Evolutionary conservation across 1,139 yeast genomes (phyloP).

Genomic region (Sugiyamaella neomexicana): DNA sequence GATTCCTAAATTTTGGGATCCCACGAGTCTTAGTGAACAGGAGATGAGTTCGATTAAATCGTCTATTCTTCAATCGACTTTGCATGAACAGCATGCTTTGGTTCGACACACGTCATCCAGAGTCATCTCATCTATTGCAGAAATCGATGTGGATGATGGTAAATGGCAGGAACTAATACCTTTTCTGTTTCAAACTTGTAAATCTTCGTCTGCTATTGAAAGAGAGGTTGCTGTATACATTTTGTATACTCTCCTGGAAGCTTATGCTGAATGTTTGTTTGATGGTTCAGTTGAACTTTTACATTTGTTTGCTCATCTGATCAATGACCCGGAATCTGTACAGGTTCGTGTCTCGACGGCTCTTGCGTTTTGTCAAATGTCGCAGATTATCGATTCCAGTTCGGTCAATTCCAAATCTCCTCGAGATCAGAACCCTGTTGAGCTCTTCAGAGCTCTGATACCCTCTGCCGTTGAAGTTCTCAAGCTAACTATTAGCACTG

Average conservation of each 20-base stretch:
- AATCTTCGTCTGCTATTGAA: constrained; percentile 56
- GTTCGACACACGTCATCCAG: constrained; percentile 90
- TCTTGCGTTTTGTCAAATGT: constrained; percentile 74
- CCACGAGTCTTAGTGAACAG: constrained; percentile 23
- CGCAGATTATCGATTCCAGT: constrained; percentile 60
- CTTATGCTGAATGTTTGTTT: constrained; percentile 60
- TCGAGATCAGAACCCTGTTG: constrained; percentile 50
- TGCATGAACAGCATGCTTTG: constrained; percentile 61
- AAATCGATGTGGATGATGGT: constrained; percentile 62
- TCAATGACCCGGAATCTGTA: constrained; percentile 61
- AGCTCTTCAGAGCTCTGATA: constrained; percentile 62
- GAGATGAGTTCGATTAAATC: constrained; percentile 54
- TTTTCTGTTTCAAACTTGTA: constrained; percentile 65
- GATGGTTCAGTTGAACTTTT: constrained; percentile 67
- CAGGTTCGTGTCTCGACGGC: constrained; percentile 84
- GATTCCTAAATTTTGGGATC: constrained; percentile 66
- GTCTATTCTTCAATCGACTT: constrained; percentile 67
- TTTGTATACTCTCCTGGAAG: constrained; percentile 72
- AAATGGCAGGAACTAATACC: constrained; percentile 82
- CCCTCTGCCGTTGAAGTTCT: constrained; percentile 84
- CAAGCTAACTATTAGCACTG: constrained; percentile 67
- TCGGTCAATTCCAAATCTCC: constrained; percentile 18
- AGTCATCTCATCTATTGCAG: constrained; percentile 84
- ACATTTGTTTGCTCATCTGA: constrained; percentile 63
- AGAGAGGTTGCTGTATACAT: constrained; percentile 87